These are phyloP conservation scores for Fusarium sarcochroum DNA, from an alignment of 2,329 filamentous ascomycete genomes.

Conservation along the genomic window DNA sequence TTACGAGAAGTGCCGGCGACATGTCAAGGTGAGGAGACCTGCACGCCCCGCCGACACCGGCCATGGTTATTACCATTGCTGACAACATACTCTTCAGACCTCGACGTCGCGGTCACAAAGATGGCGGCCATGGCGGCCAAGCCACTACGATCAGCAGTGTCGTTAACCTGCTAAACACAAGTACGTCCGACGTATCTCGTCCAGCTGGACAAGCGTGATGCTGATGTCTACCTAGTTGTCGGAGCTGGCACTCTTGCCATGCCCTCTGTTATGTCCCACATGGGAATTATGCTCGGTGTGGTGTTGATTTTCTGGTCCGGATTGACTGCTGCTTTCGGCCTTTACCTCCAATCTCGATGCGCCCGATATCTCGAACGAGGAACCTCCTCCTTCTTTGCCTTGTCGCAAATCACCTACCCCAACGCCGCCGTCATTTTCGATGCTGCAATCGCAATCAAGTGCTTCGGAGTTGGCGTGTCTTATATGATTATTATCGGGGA, in stretches of 20 bases:
- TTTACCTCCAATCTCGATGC: conserved; percentile 95
- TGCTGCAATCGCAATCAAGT: conserved; percentile 95
- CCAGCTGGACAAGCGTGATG: conserved; percentile 14
- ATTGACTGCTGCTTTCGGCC: conserved; percentile 87
- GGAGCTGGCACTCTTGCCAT: conserved; percentile 94
- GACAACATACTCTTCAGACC: conserved; percentile 55
- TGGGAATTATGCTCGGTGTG: conserved; percentile 89
- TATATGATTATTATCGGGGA: conserved; percentile 99
- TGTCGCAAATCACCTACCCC: conserved; percentile 96
- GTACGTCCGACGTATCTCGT: conserved; percentile 62
- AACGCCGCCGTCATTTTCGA: conserved; percentile 97
- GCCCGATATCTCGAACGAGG: conserved; percentile 93
- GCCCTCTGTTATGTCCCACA: conserved; percentile 95
- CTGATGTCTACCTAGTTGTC: conserved; percentile 72
- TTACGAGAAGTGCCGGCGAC: conserved; percentile 57
- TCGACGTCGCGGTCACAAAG: conserved; percentile 77
- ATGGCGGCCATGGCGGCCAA: conserved; percentile 76
- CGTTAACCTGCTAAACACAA: conserved; percentile 96
- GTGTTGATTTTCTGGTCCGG: conserved; percentile 93
- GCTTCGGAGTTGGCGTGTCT: conserved; percentile 96
- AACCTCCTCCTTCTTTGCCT: conserved; percentile 91
- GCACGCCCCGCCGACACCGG: conserved; percentile 24
- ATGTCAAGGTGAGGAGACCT: conserved; percentile 63
- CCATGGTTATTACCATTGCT: conserved; percentile 20
- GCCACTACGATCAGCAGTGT: conserved; percentile 92